phyloP scores from a whole-genome alignment of 2,329 filamentous ascomycete species.

The Neocucurbitaria cava region DNA sequence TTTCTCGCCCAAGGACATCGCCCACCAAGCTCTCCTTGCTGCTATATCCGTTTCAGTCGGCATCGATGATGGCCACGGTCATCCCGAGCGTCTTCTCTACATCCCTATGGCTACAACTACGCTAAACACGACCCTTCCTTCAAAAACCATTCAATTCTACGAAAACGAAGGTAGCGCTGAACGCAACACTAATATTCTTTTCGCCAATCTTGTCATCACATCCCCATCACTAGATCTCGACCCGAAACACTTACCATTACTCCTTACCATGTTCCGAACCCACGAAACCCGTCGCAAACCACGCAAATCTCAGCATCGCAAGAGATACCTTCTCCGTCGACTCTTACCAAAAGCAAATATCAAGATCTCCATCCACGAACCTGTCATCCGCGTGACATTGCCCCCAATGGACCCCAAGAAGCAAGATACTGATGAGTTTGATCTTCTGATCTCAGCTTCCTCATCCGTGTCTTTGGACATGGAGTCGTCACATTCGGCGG shows the following conservation, averaged over 20 bases:
- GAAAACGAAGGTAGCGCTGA: slow-evolving; percentile 76
- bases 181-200: slow-evolving; percentile 93
- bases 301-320: slow-evolving; percentile 49
- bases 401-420: slow-evolving; percentile 71
- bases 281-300: slow-evolving; percentile 35
- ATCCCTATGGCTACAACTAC: slow-evolving; percentile 97
- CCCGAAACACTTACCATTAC: slow-evolving; percentile 85
- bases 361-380: slow-evolving; percentile 96
- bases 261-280: slow-evolving; percentile 76
- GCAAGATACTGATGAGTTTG: slow-evolving; percentile 78
- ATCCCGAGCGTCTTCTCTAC: slow-evolving; percentile 86
- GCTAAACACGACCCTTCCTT: slow-evolving; percentile 90
- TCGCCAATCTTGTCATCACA: slow-evolving; percentile 94
- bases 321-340: slow-evolving; percentile 76
- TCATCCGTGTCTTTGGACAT: slow-evolving; percentile 92
- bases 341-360: slow-evolving; percentile 91
- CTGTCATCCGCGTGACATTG: slow-evolving; percentile 86
- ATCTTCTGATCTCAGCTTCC: slow-evolving; percentile 92
- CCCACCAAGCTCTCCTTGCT: slow-evolving; percentile 91
- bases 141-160: slow-evolving; percentile 86
- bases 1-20: slow-evolving; percentile 89
- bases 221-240: slow-evolving; percentile 94
- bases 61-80: slow-evolving; percentile 86
- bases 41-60: slow-evolving; percentile 92
- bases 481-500: slow-evolving; percentile 91